A percentile compares a stretch with the other conserved stretches of the same genome.
Evolutionary conservation across 768 basidiomycete genomes (phyloP).

Genomic region (Hysterangium stoloniferum): DNA sequence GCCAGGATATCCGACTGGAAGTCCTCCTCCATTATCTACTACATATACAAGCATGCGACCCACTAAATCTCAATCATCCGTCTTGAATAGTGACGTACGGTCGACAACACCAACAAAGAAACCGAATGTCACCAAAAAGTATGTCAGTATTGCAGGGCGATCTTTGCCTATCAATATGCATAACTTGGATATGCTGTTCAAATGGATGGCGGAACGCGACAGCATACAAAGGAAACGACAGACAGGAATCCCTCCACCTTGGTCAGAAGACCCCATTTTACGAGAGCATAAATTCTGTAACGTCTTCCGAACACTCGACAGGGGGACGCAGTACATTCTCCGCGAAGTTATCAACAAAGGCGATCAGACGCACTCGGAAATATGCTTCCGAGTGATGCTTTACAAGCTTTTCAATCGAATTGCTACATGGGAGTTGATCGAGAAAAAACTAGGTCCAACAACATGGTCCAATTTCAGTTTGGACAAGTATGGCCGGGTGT

Average conservation of each 20-base stretch:
- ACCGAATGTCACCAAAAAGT: too few relatives aligned
- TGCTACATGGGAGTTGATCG: conserved; percentile 62
- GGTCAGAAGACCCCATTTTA: conserved; percentile 61
- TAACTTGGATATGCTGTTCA: neutral
- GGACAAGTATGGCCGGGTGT: conserved; percentile 43
- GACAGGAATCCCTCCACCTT: conserved; percentile 20
- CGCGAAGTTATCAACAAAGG: conserved; percentile 63
- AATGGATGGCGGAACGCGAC: conserved; percentile 5
- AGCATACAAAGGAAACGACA: conserved; percentile 2
- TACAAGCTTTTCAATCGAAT: conserved; percentile 69
- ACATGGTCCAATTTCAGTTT: conserved; percentile 56
- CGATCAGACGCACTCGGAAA: conserved; percentile 47
- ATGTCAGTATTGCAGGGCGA: neutral
- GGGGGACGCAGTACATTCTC: conserved; percentile 60
- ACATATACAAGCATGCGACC: too few relatives aligned
- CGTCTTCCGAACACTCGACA: conserved; percentile 67
- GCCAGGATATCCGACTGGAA: too few relatives aligned
- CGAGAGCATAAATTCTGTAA: conserved; percentile 58
- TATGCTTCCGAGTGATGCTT: conserved; percentile 63
- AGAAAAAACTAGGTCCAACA: conserved; percentile 42
- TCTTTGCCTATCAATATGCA: neutral
- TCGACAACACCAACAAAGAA: too few relatives aligned
- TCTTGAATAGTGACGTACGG: too few relatives aligned
- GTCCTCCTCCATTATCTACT: too few relatives aligned
- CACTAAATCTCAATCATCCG: too few relatives aligned